phyloP scores from a whole-genome alignment of 2,329 filamentous ascomycete species.

The Paraphoma chrysanthemicola region DNA sequence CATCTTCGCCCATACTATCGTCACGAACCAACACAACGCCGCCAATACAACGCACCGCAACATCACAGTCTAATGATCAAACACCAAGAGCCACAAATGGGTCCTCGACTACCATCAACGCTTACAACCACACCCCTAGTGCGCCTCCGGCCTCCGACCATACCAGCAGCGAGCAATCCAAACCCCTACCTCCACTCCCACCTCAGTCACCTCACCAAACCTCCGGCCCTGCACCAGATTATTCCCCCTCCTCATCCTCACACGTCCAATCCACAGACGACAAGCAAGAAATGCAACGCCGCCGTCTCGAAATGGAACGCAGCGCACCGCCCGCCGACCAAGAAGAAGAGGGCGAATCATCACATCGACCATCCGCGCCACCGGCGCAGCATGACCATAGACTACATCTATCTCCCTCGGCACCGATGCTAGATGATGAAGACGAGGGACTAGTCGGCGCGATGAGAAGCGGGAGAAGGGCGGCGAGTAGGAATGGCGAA shows the following conservation, averaged over 20 bases:
- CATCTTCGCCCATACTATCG: constrained; percentile 17
- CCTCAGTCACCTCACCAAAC: constrained; percentile 16
- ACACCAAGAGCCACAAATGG: constrained; percentile 20
- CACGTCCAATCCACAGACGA: constrained; percentile 65
- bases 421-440: constrained; percentile 42
- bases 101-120: constrained; percentile 35
- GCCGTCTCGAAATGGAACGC: constrained; percentile 48
- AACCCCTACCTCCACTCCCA: constrained; percentile 31
- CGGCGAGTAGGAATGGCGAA: not conserved
- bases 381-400: constrained; percentile 16
- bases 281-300: constrained; percentile 75
- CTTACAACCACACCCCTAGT: constrained; percentile 5
- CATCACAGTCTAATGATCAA: constrained; percentile 20
- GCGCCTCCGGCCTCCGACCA: constrained; percentile 11
- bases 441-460: constrained; percentile 41
- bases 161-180: constrained; percentile 16
- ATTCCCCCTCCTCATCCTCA: constrained; percentile 38
- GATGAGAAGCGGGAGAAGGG: constrained; percentile 27
- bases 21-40: constrained; percentile 10
- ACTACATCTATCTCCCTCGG: constrained; percentile 31
- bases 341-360: constrained; percentile 26
- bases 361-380: constrained; percentile 25
- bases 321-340: constrained; percentile 49
- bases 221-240: constrained; percentile 31
- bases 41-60: constrained; percentile 16